Percentiles rank a stretch among this genome's conserved stretches.
Evolutionary conservation across 1,284 basidiomycete genomes (phyloP).

Genomic region (Entoloma clypeatum): DNA sequence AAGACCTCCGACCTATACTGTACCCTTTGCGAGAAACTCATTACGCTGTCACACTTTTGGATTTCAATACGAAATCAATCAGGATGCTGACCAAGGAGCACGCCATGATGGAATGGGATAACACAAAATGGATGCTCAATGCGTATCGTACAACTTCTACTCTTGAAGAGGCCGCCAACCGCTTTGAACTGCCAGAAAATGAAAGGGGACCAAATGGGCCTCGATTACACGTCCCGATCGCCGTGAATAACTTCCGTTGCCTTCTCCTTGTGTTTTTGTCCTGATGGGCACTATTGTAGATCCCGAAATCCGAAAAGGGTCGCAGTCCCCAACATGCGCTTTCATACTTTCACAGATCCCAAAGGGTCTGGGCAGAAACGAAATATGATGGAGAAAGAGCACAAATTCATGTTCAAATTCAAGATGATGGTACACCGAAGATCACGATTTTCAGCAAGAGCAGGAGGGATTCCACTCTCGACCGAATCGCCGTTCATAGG

Average conservation of each 20-base stretch:
- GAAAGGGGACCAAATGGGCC: constrained; percentile 40
- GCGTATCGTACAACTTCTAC: constrained; percentile 54
- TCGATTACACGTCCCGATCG: constrained; percentile 41
- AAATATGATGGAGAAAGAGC: constrained; percentile 91
- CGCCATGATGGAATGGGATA: constrained; percentile 74
- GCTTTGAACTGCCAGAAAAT: constrained; percentile 39
- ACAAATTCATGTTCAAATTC: constrained; percentile 76
- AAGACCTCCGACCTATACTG: constrained; percentile 75
- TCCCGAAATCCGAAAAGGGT: constrained; percentile 80
- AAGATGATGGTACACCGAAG: constrained; percentile 32
- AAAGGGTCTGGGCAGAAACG: constrained; percentile 74
- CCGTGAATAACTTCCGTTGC: constrained; percentile 35
- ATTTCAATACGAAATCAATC: constrained; percentile 54
- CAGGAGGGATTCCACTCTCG: constrained; percentile 72
- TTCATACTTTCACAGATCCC: constrained; percentile 39
- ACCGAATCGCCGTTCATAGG: constrained; percentile 64
- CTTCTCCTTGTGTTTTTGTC: neutral
- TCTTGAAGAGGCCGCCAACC: constrained; percentile 55
- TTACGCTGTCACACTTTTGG: constrained; percentile 45
- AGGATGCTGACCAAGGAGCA: constrained; percentile 54
- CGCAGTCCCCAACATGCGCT: constrained; percentile 55
- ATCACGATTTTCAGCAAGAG: constrained; percentile 86
- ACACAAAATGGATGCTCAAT: constrained; percentile 47
- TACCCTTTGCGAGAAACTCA: constrained; percentile 59
- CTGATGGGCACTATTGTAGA: constrained; percentile 37